phyloP scores from a whole-genome alignment of 148 eudicot genomes.

The Polygonum maritimum region DNA sequence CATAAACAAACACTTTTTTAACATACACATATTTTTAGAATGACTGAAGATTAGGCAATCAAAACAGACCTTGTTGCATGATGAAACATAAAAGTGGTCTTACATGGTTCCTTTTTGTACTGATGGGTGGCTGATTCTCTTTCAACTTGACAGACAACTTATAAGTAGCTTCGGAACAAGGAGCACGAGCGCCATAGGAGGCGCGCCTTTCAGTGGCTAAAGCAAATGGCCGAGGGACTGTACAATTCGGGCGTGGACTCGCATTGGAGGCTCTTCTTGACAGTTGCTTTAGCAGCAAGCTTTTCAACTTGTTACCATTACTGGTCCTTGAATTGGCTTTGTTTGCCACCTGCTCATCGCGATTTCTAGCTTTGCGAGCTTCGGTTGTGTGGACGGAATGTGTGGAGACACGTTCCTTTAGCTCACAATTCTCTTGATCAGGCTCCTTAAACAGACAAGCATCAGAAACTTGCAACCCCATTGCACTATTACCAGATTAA shows the following conservation, averaged over 20 bases:
- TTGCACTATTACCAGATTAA: constrained; percentile 27
- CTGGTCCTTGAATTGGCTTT: constrained; percentile 17
- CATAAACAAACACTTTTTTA: background rate
- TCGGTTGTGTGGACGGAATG: constrained; percentile 20
- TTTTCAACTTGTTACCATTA: constrained; percentile 26
- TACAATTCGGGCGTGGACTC: constrained; percentile 40
- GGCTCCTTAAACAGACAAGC: constrained; percentile 47
- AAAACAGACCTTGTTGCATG: background rate
- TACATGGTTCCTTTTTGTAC: constrained; percentile 44
- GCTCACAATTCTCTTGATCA: constrained; percentile 31
- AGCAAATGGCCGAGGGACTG: constrained; percentile 81
- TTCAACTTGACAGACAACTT: constrained; percentile 28
- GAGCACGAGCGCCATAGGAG: constrained; percentile 36
- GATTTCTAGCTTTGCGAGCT: constrained; percentile 20
- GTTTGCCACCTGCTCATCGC: constrained; percentile 17
- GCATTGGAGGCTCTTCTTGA: constrained; percentile 31
- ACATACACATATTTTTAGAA: background rate
- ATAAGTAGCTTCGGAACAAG: constrained; percentile 27
- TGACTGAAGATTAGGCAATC: background rate
- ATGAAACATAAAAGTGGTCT: background rate
- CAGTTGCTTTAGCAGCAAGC: constrained; percentile 24
- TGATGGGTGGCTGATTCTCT: constrained; percentile 15
- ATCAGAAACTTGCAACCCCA: constrained; percentile 53
- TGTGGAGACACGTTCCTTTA: constrained; percentile 43
- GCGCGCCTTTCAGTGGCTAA: constrained; percentile 87